Evolutionary conservation across 2,329 filamentous ascomycete species (phyloP), one percentile per base, ranked within the genome.

Genomic region (Cladosporium sp.): DNA sequence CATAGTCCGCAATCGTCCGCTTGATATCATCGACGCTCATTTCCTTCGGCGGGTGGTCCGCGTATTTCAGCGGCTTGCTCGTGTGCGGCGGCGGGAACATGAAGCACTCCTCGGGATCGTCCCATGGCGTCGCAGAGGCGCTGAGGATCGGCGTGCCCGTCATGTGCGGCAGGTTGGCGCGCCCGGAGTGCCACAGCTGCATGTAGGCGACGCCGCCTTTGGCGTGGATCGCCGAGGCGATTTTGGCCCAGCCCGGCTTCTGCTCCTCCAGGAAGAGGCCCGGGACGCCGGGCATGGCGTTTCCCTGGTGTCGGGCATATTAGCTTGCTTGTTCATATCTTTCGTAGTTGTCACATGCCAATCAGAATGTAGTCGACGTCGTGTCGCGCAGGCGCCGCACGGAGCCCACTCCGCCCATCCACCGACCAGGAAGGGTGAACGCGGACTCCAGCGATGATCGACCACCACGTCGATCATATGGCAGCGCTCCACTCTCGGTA

Each of bases 181-280:
- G 72, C 8, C 77, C 77, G 1, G 75, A 72, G 56, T 77, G 74
- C 71, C 71, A 74, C 4, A 75, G 52, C 55, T 74, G 72, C 48
- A 66, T 64, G 58, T 68, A 71, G 51, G 79, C 78, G 58, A 70
- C 71, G 8, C 74, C 74, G 9, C 76, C 76, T 53, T 77, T 75
- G n/a, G 69, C 69, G 55, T 80, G 77, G 1, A 80, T 75, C 9
- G 71, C 73, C 35, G 77, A 70, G 1, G 75, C 75, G 19, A 78
- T 73, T 54, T 69, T 70, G 56, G 76, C 77, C 77, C 77, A 79
- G 14, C 70, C 75, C 3, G 67, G 65, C 42, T 74, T 69, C 56
- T 80, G 77, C 19, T 71, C 63, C 7, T 62, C 50, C 40, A 46
- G 63, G 52, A 56, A 66, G 53, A 69, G 63, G 8, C 63, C 65